Percentiles rank a stretch among this genome's conserved stretches.
phyloP scores from a whole-genome alignment of 352 stramenopile species.

The Phytophthora litchii region DNA sequence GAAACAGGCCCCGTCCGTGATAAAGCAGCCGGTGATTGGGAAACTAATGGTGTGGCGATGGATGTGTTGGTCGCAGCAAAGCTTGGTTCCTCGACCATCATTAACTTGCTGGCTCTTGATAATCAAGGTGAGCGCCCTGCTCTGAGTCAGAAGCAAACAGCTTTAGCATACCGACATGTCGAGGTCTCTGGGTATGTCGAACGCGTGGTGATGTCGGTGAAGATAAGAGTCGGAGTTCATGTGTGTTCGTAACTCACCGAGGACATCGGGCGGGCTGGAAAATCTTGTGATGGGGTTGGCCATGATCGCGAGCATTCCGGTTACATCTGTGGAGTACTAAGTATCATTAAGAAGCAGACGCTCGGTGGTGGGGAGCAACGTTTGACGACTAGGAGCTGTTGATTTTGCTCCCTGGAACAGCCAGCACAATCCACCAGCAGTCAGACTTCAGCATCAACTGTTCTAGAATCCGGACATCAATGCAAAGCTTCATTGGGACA shows the following conservation, averaged over 20 bases:
- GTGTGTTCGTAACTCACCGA: conserved; percentile 12
- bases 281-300: conserved; percentile 27
- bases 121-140: not conserved
- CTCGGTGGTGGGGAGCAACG: conserved; percentile 1
- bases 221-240: conserved; percentile 24
- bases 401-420: conserved; percentile 10
- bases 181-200: conserved; percentile 2
- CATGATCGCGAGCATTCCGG: not conserved
- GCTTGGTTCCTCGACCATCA: not conserved
- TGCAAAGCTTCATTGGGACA: conserved; percentile 7
- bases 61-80: conserved; percentile 9
- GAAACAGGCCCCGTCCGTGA: conserved; percentile 16
- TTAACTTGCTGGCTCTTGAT: conserved; percentile 15
- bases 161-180: not conserved
- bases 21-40: conserved; percentile 17
- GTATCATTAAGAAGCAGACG: conserved; percentile 4
- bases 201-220: not conserved
- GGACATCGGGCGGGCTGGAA: conserved; percentile 6
- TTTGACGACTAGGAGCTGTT: conserved; percentile 18
- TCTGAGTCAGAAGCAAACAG: conserved; percentile 9
- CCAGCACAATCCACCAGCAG: conserved; percentile 30
- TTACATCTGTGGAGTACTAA: conserved; percentile 9
- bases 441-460: conserved; percentile 16
- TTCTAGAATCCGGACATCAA: not conserved
- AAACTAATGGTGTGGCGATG: conserved; percentile 17